Base-by-base conservation (phyloP, 1,139 yeast genomes). In the Suhomyces bokatorum region DNA sequence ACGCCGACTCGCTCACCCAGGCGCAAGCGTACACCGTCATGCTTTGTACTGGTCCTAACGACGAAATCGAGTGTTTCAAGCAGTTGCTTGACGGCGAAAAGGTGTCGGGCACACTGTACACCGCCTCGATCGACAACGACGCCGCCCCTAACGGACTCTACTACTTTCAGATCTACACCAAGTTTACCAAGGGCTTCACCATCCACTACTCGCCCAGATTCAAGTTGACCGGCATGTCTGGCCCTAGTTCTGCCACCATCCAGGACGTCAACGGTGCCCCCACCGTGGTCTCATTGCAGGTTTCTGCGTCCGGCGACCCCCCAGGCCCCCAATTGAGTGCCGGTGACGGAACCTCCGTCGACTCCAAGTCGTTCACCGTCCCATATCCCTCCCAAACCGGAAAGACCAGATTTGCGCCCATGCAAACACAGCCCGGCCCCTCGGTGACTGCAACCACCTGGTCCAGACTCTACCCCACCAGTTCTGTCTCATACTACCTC, bases 391-490 rank as follows among this genome's bases (percentile, higher is more conserved):
- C 58, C 48, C 97, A 90, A 69, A 85, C 95, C 0, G 95, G 95
- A 32, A 64, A 53, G 40, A 78, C 85, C 2, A 75, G 88, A 61
- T 87, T 69, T 64, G 97, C 97, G 1, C 96, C 97, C 40, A 89
- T 90, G 96, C 97, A 89, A 67, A 64, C 73, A 47, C 96, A 89
- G 67, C 97, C 97, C 7, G 87, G 83, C 4, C 60, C 86, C 2
- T 73, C 66, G 8, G 81, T 88, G 12, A 85, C 96, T 1, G 81
- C 79, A 20, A 73, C 83, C 4, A 67, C 83, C 3, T 85, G 88
- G 87, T 60, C 81, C 2, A 73, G 80, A 58, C 68, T 74, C 52
- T 84, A 67, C 61, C 82, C 91, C 15, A 78, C 91, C 1, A 81
- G 89, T 50, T 71, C 85, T 0, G 89, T 84, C 24, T 75, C 87